Conservation (phyloP, 2,329 filamentous ascomycete genomes). For the Davidsoniella australis region DNA sequence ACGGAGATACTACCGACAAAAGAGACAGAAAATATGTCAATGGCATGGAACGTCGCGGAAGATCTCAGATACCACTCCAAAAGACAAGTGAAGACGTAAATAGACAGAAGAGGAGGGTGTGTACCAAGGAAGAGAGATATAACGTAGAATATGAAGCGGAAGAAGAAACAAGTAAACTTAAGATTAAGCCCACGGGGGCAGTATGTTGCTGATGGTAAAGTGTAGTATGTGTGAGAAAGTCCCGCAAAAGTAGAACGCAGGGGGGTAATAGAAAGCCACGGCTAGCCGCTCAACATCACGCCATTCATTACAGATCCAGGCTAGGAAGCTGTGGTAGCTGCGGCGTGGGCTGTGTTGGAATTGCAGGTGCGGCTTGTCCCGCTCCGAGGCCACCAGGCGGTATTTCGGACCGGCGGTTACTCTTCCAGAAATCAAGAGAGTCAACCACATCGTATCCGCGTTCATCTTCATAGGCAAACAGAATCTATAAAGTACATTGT, state of each 20-base stretch:
- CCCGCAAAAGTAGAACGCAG: too few relatives aligned
- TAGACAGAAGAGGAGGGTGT: too few relatives aligned
- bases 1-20: neutral
- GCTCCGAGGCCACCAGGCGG: constrained; percentile 7
- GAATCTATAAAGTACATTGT: constrained; percentile 42
- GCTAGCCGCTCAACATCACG: too few relatives aligned
- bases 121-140: neutral
- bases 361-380: neutral
- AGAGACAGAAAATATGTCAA: neutral
- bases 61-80: neutral
- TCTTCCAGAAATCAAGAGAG: constrained; percentile 92
- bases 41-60: too few relatives aligned
- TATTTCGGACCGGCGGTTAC: constrained; percentile 33
- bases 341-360: constrained; percentile 4
- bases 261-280: too few relatives aligned
- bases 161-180: neutral
- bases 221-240: too few relatives aligned
- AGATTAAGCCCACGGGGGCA: neutral
- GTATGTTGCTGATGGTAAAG: too few relatives aligned
- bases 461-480: constrained; percentile 96
- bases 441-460: constrained; percentile 83
- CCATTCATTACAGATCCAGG: constrained; percentile 6
- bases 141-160: neutral
- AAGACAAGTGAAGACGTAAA: too few relatives aligned
- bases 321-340: constrained; percentile 8